Base-by-base conservation (phyloP, 345 rosid species). In the Lepidium sativum region DNA sequence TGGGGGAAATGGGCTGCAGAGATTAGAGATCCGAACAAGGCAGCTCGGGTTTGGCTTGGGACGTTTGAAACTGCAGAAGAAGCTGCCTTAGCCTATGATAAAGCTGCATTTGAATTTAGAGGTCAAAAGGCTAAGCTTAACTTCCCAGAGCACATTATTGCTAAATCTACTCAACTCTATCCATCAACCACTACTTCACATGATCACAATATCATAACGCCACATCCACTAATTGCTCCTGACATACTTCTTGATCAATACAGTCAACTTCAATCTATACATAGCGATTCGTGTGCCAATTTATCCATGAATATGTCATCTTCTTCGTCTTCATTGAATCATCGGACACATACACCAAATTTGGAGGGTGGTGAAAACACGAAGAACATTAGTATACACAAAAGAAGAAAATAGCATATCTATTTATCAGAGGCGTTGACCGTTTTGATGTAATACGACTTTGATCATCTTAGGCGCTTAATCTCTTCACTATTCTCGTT, bases 1-100 rank as follows among this genome's bases (percentile, higher is more conserved):
- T 73, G 77, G 77, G 77, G 77, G 1, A 74, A 68, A 50, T 74
- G 73, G 69, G 77, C 74, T 8, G 73, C 77, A 0, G 77, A 67
- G 60, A 74, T 74, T 40, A 69, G 74, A 5, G 74, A 68, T 48
- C 78, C 78, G 4, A 43, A 23, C 60, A 74, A 67, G 54, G 78
- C 73, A 41, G 74, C 73, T 47, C 58, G 78, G 3, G 74, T 74
- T 10, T 74, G 74, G 78, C 69, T 74, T 6, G 78, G 78, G 5
- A 74, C 77, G 14, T 73, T 73, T 13, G 57, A 66, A 16, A 72
- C 61, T 1, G 76, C 76, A 14, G 67, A 72, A 60, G 71, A 65
- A 51, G 76, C 76, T 0, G 77, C 77, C n/a, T 45, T 54, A 47
- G 77, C 77, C 7, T 73, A 73, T 49, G 77, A 73, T 42, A 61